These are phyloP conservation scores for Sclerotinia sclerotiorum DNA, from an alignment of 2,329 filamentous ascomycete genomes.

Conservation along the genomic window DNA sequence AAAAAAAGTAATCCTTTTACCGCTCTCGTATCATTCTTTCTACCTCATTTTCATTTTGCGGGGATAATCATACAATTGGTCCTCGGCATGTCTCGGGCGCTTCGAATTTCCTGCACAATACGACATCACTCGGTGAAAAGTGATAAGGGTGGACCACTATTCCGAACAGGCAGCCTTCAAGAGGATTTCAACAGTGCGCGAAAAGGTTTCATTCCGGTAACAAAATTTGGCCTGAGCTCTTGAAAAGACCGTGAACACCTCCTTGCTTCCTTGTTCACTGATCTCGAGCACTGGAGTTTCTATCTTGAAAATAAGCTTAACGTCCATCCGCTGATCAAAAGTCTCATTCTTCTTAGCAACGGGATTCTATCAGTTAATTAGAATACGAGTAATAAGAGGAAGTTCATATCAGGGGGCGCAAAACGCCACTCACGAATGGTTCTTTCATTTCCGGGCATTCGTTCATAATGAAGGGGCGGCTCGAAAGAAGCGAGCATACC, in stretches of 20 bases:
- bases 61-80: conserved; percentile 5
- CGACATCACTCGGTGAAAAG: conserved; percentile 4
- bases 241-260: conserved; percentile 6
- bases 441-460: not conserved
- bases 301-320: conserved; percentile 15
- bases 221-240: conserved; percentile 8
- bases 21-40: not conserved
- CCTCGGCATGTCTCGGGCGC: conserved; percentile 12
- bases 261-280: not conserved
- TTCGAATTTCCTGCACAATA: not conserved
- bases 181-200: not conserved
- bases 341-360: not conserved
- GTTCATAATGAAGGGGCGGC: conserved; percentile 7
- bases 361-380: not conserved
- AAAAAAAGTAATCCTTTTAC: not conserved
- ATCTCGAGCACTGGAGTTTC: not conserved
- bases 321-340: not conserved
- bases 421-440: not conserved
- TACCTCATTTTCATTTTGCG: not conserved
- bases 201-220: conserved; percentile 6
- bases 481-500: conserved; percentile 7
- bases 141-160: conserved; percentile 3
- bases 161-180: not conserved
- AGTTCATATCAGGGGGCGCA: not conserved
- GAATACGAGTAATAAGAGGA: not conserved